These are phyloP conservation scores for Alectoria sarmentosa DNA, from an alignment of 495 filamentous ascomycete species.

Conservation along the genomic window DNA sequence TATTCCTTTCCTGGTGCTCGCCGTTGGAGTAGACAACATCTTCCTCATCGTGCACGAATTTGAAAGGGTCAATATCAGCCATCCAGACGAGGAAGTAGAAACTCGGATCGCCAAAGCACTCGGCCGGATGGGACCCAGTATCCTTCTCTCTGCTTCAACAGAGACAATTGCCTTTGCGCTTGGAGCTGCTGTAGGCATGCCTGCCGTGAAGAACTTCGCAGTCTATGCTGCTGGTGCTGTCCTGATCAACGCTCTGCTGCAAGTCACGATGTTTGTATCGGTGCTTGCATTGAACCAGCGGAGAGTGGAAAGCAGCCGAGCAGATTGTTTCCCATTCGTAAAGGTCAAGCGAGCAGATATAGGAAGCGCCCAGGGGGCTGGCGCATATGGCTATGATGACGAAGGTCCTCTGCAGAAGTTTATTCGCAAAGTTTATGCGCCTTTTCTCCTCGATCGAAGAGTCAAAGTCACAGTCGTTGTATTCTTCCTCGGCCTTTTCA, in stretches of 20 bases:
- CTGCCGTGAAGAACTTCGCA: conserved; percentile 93
- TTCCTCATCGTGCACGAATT: conserved; percentile 98
- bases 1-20: conserved; percentile 93
- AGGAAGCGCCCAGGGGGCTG: conserved; percentile 42
- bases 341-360: conserved; percentile 59
- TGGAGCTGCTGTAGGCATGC: conserved; percentile 94
- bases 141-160: conserved; percentile 87
- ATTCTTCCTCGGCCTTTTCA: conserved; percentile 81
- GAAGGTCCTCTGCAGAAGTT: conserved; percentile 76
- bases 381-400: conserved; percentile 58
- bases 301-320: conserved; percentile 73
- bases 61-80: conserved; percentile 83
- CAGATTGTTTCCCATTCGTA: conserved; percentile 91
- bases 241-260: conserved; percentile 89
- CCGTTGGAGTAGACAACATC: conserved; percentile 97
- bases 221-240: conserved; percentile 94
- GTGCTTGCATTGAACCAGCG: conserved; percentile 86
- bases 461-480: conserved; percentile 68
- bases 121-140: conserved; percentile 91
- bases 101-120: conserved; percentile 75
- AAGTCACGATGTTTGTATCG: conserved; percentile 93
- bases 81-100: conserved; percentile 80
- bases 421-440: conserved; percentile 83
- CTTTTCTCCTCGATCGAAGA: conserved; percentile 67
- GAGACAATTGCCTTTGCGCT: conserved; percentile 90